phyloP scores from a whole-genome alignment of 2,329 filamentous ascomycete genomes.

The Dactylella cylindrospora region DNA sequence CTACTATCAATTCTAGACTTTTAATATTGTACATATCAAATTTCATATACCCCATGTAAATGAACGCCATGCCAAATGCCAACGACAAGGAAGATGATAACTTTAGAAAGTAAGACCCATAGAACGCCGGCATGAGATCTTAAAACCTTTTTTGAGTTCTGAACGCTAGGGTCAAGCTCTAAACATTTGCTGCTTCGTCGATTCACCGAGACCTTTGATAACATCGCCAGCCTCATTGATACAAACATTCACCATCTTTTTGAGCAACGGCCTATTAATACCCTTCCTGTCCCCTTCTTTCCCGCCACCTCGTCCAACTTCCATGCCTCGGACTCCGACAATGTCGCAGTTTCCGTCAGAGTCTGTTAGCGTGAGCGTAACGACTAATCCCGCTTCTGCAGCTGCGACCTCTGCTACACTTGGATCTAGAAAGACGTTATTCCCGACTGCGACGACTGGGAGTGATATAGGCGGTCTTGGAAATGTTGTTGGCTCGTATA shows the following conservation, averaged over 20 bases:
- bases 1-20: constrained; percentile 25
- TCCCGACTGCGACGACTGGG: constrained; percentile 80
- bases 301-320: constrained; percentile 36
- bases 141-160: neutral
- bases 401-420: constrained; percentile 88
- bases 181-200: constrained; percentile 36
- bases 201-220: constrained; percentile 24
- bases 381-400: constrained; percentile 81
- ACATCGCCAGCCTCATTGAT: constrained; percentile 23
- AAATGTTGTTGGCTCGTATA: constrained; percentile 61
- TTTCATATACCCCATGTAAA: constrained; percentile 36
- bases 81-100: neutral
- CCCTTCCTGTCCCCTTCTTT: constrained; percentile 38
- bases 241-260: constrained; percentile 30
- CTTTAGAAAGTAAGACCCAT: neutral
- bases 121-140: neutral
- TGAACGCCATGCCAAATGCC: constrained; percentile 37
- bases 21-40: constrained; percentile 42
- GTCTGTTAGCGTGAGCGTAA: constrained; percentile 64
- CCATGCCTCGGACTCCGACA: constrained; percentile 38
- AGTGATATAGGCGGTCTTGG: constrained; percentile 80
- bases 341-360: constrained; percentile 29
- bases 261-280: constrained; percentile 25
- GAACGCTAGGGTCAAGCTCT: constrained; percentile 3
- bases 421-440: constrained; percentile 93